Evolutionary conservation across 192 early-diverging fungal genomes (phyloP).

Genomic region (Linnemannia exigua): DNA sequence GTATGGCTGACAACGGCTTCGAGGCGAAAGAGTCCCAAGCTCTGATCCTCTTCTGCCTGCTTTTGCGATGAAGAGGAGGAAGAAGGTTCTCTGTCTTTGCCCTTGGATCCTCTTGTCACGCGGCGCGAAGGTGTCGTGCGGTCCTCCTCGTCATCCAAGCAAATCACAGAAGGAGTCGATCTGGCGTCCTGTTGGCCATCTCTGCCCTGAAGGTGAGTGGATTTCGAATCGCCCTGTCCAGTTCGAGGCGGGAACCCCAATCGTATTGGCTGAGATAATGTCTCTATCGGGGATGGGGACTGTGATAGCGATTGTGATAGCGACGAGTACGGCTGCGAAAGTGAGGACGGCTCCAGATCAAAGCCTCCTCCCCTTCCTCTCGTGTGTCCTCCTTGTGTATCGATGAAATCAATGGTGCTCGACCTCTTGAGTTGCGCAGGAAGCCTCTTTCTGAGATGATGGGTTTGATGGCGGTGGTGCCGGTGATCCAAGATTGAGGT

Average conservation of each 20-base stretch:
- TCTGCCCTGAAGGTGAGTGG: neutral
- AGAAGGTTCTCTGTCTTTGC: slow-evolving; percentile 20
- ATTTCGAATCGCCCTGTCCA: neutral
- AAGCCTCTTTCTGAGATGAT: neutral
- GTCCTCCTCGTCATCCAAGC: neutral
- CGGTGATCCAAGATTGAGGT: neutral
- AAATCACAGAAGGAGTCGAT: neutral
- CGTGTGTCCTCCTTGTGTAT: neutral
- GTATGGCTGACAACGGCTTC: slow-evolving; percentile 39
- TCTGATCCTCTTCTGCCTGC: neutral
- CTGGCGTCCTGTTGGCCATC: neutral
- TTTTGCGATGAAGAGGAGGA: neutral
- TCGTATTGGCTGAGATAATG: neutral
- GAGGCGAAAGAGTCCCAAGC: slow-evolving; percentile 27
- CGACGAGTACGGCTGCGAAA: neutral
- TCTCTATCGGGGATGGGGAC: neutral
- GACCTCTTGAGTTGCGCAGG: slow-evolving; percentile 12
- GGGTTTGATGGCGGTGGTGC: neutral
- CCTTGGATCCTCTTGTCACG: neutral
- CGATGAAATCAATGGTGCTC: slow-evolving; percentile 13
- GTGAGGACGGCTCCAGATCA: neutral
- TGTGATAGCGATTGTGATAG: too few species aligned
- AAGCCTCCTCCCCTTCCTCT: neutral
- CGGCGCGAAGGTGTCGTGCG: neutral
- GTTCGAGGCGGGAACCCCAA: neutral